Evolutionary conservation across 805 yeast species (phyloP).

Genomic region (Saturnispora gosingensis): DNA sequence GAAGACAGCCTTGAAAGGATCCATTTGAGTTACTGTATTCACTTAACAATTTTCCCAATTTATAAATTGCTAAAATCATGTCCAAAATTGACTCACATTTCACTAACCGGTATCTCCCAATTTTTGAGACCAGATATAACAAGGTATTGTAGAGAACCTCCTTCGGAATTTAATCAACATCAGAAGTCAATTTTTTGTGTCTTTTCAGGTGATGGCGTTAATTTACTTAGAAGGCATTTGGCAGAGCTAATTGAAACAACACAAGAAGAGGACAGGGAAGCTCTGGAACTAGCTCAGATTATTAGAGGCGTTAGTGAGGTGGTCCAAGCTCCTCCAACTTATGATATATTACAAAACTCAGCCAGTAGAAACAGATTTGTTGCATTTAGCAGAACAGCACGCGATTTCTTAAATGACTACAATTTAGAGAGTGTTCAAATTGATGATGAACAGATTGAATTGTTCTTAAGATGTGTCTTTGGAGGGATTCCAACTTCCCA

Average conservation of each 20-base stretch:
- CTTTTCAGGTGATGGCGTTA: slow-evolving; percentile 85
- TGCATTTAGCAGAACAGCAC: slow-evolving; percentile 22
- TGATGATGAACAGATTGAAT: slow-evolving; percentile 18
- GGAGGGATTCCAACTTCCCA: slow-evolving; percentile 24
- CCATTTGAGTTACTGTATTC: slow-evolving; percentile 84
- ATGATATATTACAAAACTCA: slow-evolving; percentile 14
- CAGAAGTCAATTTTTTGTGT: slow-evolving; percentile 87
- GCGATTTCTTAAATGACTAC: slow-evolving; percentile 23
- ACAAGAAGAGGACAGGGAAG: slow-evolving; percentile 25
- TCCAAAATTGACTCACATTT: slow-evolving; percentile 80
- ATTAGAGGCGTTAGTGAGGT: slow-evolving; percentile 19
- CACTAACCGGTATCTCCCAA: slow-evolving; percentile 87
- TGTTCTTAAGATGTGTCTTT: slow-evolving; percentile 26
- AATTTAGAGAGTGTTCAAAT: slow-evolving; percentile 21
- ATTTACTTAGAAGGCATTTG: slow-evolving; percentile 60
- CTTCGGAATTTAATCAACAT: slow-evolving; percentile 80
- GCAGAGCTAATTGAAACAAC: slow-evolving; percentile 28
- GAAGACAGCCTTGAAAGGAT: slow-evolving; percentile 86
- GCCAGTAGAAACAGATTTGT: slow-evolving; percentile 20
- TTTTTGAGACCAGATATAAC: slow-evolving; percentile 81
- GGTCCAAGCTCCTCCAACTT: slow-evolving; percentile 9
- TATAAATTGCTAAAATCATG: slow-evolving; percentile 66
- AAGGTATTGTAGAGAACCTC: slow-evolving; percentile 83
- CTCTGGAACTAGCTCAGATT: slow-evolving; percentile 24
- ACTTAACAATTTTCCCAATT: slow-evolving; percentile 71